Evolutionary conservation across 495 filamentous ascomycete genomes (phyloP).

Genomic region (Trypethelium eluteriae): DNA sequence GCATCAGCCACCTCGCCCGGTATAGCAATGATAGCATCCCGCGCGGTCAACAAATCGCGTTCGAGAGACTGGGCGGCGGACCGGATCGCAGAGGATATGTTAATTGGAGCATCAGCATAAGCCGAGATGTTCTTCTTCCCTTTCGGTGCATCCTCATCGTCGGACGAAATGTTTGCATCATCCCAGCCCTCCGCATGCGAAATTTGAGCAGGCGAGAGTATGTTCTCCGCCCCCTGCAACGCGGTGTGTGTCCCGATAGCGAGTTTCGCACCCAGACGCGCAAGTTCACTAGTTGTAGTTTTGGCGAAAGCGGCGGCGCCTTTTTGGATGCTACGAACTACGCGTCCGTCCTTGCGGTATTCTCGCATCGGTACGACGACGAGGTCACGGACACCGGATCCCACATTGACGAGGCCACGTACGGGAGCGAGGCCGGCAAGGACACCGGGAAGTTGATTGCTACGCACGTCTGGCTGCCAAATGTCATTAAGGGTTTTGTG

Average conservation of each 20-base stretch:
- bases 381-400: conserved; percentile 74
- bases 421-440: conserved; percentile 87
- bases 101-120: conserved; percentile 88
- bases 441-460: conserved; percentile 81
- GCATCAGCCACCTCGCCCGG: conserved; percentile 86
- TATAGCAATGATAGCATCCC: conserved; percentile 90
- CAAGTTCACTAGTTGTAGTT: conserved; percentile 83
- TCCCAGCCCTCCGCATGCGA: conserved; percentile 47
- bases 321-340: conserved; percentile 85
- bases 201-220: conserved; percentile 44
- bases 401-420: conserved; percentile 81
- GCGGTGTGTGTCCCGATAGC: conserved; percentile 90
- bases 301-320: conserved; percentile 82
- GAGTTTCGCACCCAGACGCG: conserved; percentile 88
- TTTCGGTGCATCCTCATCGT: conserved; percentile 60
- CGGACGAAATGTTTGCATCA: conserved; percentile 46
- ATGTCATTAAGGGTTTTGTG: conserved; percentile 85
- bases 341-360: conserved; percentile 86
- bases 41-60: conserved; percentile 72
- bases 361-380: conserved; percentile 84
- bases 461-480: conserved; percentile 92
- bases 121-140: conserved; percentile 53
- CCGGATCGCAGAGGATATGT: conserved; percentile 74
- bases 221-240: conserved; percentile 77
- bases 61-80: conserved; percentile 75